Conservation (phyloP, 78 protist species). For the Capsaspora owczarzaki region DNA sequence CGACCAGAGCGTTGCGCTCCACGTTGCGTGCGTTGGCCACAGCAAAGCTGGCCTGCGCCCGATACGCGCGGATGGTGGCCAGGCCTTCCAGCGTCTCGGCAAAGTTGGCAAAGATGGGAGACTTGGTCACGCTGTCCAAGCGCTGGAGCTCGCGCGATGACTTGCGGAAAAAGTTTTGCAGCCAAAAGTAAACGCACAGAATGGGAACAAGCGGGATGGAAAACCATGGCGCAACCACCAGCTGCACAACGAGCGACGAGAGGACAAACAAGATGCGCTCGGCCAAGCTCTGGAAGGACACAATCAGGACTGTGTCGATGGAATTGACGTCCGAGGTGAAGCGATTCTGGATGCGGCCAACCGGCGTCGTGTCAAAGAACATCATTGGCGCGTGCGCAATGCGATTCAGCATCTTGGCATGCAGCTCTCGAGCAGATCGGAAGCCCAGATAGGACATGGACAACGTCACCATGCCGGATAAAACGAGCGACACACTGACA, state of each 20-base stretch:
- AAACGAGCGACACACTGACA: background rate
- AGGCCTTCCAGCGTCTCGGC: conserved; percentile 39
- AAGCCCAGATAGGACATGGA: background rate
- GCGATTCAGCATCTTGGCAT: background rate
- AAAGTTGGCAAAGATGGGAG: conserved; percentile 68
- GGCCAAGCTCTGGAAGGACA: conserved; percentile 2
- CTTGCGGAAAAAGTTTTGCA: conserved; percentile 33
- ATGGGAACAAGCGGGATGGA: conserved; percentile 38
- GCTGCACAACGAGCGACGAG: conserved; percentile 29
- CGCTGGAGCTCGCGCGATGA: conserved; percentile 67
- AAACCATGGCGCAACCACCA: conserved; percentile 44
- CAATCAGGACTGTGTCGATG: conserved; percentile 32
- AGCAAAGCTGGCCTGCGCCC: background rate
- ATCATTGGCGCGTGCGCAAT: conserved; percentile 66
- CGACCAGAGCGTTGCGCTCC: conserved; percentile 4
- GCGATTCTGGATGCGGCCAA: conserved; percentile 92
- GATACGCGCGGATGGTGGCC: conserved; percentile 35
- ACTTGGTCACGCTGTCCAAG: conserved; percentile 49
- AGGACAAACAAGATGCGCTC: background rate
- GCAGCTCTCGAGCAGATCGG: background rate
- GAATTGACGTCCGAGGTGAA: conserved; percentile 66
- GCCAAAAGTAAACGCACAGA: conserved; percentile 6
- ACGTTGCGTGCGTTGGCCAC: background rate
- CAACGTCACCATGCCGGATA: background rate
- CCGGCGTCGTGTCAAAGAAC: conserved; percentile 95